Evolutionary conservation across 805 yeast genomes (phyloP).

Genomic region (Candida tibetensis): DNA sequence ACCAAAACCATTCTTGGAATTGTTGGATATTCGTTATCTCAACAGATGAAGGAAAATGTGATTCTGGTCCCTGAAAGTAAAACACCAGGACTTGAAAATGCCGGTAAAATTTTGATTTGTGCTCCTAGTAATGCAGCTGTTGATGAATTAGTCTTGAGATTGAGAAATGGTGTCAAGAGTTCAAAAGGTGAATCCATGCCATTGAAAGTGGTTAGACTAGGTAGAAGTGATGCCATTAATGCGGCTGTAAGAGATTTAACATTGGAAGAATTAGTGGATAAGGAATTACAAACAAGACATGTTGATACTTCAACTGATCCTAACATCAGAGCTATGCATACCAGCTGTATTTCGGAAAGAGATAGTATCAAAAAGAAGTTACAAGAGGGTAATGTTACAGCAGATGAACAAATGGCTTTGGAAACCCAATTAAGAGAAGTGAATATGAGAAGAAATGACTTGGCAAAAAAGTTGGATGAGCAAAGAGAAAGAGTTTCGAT

Average conservation of each 20-base stretch:
- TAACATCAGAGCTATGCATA: constrained; percentile 49
- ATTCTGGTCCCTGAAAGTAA: constrained; percentile 21
- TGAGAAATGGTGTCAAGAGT: constrained; percentile 66
- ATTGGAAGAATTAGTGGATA: constrained; percentile 80
- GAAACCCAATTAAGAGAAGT: constrained; percentile 54
- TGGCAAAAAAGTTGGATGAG: constrained; percentile 73
- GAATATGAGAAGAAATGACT: constrained; percentile 59
- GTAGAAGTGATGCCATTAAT: constrained; percentile 85
- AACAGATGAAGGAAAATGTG: constrained; percentile 13
- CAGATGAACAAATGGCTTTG: constrained; percentile 44
- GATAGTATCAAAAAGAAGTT: constrained; percentile 48
- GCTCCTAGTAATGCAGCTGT: constrained; percentile 99
- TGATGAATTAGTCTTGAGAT: constrained; percentile 85
- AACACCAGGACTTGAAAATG: constrained; percentile 4
- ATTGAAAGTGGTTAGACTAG: constrained; percentile 81
- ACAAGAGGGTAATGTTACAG: constrained; percentile 27
- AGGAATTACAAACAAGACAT: constrained; percentile 41
- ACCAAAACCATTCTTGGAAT: constrained; percentile 95
- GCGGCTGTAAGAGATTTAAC: constrained; percentile 78
- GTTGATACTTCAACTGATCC: constrained; percentile 42
- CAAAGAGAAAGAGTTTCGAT: constrained; percentile 72
- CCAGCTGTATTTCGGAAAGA: constrained; percentile 54
- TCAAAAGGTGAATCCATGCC: constrained; percentile 50
- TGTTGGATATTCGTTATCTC: constrained; percentile 69
- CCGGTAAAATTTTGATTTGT: constrained; percentile 72